These are phyloP conservation scores for Penicillium diatomitis DNA, from an alignment of 495 filamentous ascomycete species.

Conservation along the genomic window DNA sequence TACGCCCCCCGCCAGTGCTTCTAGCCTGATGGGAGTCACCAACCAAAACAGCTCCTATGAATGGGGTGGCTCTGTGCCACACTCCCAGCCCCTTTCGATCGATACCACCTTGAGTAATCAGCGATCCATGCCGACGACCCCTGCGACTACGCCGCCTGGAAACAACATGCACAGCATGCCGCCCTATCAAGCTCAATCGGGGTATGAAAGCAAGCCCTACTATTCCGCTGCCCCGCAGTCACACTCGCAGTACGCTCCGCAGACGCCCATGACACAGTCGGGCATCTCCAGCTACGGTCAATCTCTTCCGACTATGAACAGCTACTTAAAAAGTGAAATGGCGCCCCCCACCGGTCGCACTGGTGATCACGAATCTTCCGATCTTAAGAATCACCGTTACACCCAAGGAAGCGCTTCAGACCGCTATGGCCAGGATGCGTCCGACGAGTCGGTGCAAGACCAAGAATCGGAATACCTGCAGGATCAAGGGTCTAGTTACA, in stretches of 20 bases:
- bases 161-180: constrained; percentile 68
- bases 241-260: constrained; percentile 59
- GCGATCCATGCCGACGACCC: constrained; percentile 87
- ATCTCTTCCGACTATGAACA: constrained; percentile 38
- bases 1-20: constrained; percentile 86
- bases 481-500: constrained; percentile 52
- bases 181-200: constrained; percentile 58
- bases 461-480: constrained; percentile 79
- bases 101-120: constrained; percentile 74
- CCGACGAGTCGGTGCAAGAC: constrained; percentile 67
- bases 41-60: constrained; percentile 65
- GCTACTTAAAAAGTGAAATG: constrained; percentile 88
- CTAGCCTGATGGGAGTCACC: constrained; percentile 77
- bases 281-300: constrained; percentile 64
- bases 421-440: constrained; percentile 44
- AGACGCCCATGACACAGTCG: constrained; percentile 51
- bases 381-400: constrained; percentile 57
- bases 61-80: constrained; percentile 60
- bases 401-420: constrained; percentile 44
- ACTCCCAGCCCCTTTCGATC: constrained; percentile 68
- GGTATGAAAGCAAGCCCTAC: constrained; percentile 70
- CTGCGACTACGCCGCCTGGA: constrained; percentile 87
- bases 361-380: constrained; percentile 49
- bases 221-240: constrained; percentile 67
- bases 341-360: constrained; percentile 66